Evolutionary conservation across 208 protist species (phyloP), one percentile per base, ranked within the genome.

Genomic region (Trypanosoma cruzi): DNA sequence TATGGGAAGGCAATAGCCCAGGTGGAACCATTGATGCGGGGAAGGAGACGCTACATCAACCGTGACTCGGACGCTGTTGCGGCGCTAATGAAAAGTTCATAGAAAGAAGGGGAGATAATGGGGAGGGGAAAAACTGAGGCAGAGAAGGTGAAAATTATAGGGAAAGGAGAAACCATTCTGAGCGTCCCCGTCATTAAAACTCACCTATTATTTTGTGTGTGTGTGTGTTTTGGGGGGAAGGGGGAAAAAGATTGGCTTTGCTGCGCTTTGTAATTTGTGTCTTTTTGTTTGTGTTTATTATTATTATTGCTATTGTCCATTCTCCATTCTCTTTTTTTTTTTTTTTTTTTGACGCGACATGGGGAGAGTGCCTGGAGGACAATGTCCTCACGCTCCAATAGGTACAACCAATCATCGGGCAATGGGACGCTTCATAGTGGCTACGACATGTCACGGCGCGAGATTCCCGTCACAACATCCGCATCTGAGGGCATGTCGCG

Each of bases 321-420:
- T 56, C 20, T 59, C 6, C n/a, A 24, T 60, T 54, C 37, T 26
- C 11, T 54, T 29, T 54, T 26, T 54, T 37, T 44, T 26, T 42
- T 28, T 31, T 58, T 32, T 44, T 14, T 44, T 31, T 48, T 13
- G 40, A 7, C 8, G 8, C 28, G 24, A 2, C 29, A n/a, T 40
- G 14, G 22, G 50, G 36, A 14, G 2, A 36, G 24, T 55, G 28
- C 26, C 2, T 60, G 11, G 18, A 40, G 14, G 20, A 18, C 3
- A 20, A 88, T 88, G 82, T 59, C 82, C 16, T 85, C 80, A 37
- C 67, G 75, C n/a, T 73, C 79, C 22, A 69, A 53, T 31, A 67
- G 34, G 49, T 55, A 67, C 46, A 67, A 36, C 14, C 22, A 65
- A 6, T 64, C 54, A 10, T 42, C 54, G 44, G 46, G 49, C 18